Percentiles rank a stretch among this genome's conserved stretches.
Conservation (phyloP, 768 basidiomycete species). For the Boletellus sp. region DNA sequence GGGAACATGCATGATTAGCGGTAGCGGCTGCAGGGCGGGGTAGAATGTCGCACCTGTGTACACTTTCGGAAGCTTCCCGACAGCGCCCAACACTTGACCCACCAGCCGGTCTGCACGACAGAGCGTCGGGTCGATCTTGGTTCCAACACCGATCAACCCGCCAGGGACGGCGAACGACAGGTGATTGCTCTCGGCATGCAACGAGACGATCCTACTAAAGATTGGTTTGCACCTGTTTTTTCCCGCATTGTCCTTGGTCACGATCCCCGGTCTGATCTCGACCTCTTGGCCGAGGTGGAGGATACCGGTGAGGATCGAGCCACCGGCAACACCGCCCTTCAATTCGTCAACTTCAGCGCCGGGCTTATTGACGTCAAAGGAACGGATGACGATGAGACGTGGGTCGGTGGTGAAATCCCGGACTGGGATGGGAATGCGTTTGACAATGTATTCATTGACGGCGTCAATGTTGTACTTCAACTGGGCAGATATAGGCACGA, state of each 20-base stretch:
- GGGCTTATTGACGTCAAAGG: slow-evolving; percentile 99
- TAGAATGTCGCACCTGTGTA: slow-evolving; percentile 61
- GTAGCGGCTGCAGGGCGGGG: neutral
- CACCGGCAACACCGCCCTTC: slow-evolving; percentile 97
- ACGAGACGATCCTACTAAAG: slow-evolving; percentile 83
- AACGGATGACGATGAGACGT: slow-evolving; percentile 95
- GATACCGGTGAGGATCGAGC: slow-evolving; percentile 90
- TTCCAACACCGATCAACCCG: slow-evolving; percentile 97
- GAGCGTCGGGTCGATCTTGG: slow-evolving; percentile 91
- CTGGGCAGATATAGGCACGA: slow-evolving; percentile 98
- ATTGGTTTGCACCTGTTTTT: slow-evolving; percentile 92
- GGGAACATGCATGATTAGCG: too few relatives aligned
- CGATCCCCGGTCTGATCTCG: slow-evolving; percentile 95
- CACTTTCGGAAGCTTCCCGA: slow-evolving; percentile 90
- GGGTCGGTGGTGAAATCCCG: slow-evolving; percentile 93
- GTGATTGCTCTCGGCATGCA: slow-evolving; percentile 94
- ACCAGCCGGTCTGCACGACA: slow-evolving; percentile 96
- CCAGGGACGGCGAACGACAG: slow-evolving; percentile 95
- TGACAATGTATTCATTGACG: slow-evolving; percentile 97
- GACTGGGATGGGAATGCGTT: slow-evolving; percentile 89
- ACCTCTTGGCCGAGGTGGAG: slow-evolving; percentile 89
- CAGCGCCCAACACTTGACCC: slow-evolving; percentile 93
- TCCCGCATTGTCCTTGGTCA: slow-evolving; percentile 90
- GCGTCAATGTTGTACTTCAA: slow-evolving; percentile 99
- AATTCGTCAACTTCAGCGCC: slow-evolving; percentile 95